phyloP scores from a whole-genome alignment of 768 basidiomycete species.

The Psilocybe tampanensis region DNA sequence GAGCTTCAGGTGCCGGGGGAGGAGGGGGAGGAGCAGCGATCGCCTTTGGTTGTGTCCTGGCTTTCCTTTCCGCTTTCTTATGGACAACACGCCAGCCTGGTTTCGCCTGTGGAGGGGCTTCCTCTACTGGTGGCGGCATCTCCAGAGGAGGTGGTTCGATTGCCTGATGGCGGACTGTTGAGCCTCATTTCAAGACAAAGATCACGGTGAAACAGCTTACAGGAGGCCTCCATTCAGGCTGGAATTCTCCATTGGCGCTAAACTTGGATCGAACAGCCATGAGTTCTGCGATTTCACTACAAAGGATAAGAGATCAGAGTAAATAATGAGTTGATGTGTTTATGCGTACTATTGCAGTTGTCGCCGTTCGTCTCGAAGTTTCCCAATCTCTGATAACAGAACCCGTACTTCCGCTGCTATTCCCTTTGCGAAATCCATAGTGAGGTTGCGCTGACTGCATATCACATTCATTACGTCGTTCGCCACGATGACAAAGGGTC shows the following conservation, averaged over 20 bases:
- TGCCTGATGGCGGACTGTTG: conserved; percentile 25
- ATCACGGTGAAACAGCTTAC: conserved; percentile 34
- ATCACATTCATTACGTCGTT: conserved; percentile 12
- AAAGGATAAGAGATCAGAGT: conserved; percentile 1
- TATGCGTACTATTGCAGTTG: conserved; percentile 72
- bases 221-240: conserved; percentile 71
- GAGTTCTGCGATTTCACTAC: conserved; percentile 81
- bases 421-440: conserved; percentile 85
- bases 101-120: conserved; percentile 50
- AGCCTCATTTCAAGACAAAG: not conserved
- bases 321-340: conserved; percentile 10
- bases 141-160: conserved; percentile 41
- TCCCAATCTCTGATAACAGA: conserved; percentile 78
- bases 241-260: conserved; percentile 77
- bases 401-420: conserved; percentile 79
- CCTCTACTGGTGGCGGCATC: conserved; percentile 49
- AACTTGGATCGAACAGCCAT: conserved; percentile 85
- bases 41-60: conserved; percentile 45
- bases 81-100: conserved; percentile 78
- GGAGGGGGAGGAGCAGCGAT: conserved; percentile 41
- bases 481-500: not conserved
- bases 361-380: conserved; percentile 74
- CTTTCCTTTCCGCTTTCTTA: conserved; percentile 60
- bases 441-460: conserved; percentile 33
- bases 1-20: conserved; percentile 43